These are phyloP conservation scores for Chaetomium tenue DNA, from an alignment of 495 filamentous ascomycete genomes.

Conservation along the genomic window DNA sequence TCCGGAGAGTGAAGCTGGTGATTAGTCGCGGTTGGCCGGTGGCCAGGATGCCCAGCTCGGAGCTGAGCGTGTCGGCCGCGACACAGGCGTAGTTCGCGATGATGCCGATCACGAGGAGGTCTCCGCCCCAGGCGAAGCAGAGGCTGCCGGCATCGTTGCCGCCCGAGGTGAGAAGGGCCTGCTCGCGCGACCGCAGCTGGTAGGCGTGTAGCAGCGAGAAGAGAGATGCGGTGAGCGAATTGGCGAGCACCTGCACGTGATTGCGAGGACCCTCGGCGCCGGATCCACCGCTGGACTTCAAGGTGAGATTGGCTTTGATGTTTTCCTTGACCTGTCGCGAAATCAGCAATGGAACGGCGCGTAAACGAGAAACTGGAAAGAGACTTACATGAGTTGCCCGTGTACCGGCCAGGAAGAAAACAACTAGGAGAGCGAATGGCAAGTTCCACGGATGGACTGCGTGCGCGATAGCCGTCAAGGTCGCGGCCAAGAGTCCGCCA, in stretches of 20 bases:
- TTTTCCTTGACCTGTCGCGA: conserved; percentile 72
- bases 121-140: conserved; percentile 52
- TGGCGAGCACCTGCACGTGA: conserved; percentile 87
- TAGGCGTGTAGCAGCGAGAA: conserved; percentile 69
- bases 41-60: conserved; percentile 90
- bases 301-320: conserved; percentile 75
- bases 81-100: conserved; percentile 84
- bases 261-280: conserved; percentile 80
- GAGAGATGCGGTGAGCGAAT: conserved; percentile 74
- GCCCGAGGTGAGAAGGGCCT: conserved; percentile 24
- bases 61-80: conserved; percentile 90
- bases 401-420: conserved; percentile 86
- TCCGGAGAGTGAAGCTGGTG: conserved; percentile 68
- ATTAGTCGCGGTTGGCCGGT: conserved; percentile 76
- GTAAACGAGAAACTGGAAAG: not conserved
- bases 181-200: conserved; percentile 52
- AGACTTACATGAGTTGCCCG: conserved; percentile 70
- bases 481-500: conserved; percentile 64
- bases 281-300: conserved; percentile 65
- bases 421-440: conserved; percentile 75
- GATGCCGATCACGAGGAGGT: conserved; percentile 57
- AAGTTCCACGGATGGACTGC: conserved; percentile 86
- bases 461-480: conserved; percentile 71
- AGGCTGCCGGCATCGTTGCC: conserved; percentile 36
- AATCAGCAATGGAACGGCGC: not conserved